Evolutionary conservation across 805 yeast genomes (phyloP).

Genomic region (Spathaspora arborariae): DNA sequence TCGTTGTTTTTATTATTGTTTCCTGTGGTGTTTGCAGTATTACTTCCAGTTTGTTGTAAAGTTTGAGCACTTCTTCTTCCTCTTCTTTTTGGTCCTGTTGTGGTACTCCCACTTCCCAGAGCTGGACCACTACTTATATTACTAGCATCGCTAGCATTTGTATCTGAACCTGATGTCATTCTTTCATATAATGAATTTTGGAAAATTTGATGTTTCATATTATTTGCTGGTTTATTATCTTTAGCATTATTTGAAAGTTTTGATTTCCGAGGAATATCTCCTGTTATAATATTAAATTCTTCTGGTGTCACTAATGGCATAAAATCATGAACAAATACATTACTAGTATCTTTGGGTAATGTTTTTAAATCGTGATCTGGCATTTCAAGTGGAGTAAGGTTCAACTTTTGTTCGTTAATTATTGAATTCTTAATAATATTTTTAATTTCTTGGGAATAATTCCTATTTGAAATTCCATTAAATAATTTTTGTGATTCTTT

Average conservation of each 20-base stretch:
- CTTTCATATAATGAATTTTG: constrained; percentile 36
- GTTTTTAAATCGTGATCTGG: constrained; percentile 2
- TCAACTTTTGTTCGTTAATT: constrained; percentile 4
- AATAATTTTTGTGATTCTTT: constrained; percentile 26
- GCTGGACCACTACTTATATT: constrained; percentile 1
- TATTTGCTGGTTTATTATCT: constrained; percentile 11
- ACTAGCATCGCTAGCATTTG: constrained; percentile 22
- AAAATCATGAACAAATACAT: constrained; percentile 30
- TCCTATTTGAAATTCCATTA: constrained; percentile 23
- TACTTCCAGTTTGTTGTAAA: not conserved
- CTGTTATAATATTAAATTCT: constrained; percentile 38
- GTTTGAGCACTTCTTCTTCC: constrained; percentile 29
- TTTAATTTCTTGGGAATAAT: constrained; percentile 28
- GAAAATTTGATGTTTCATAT: constrained; percentile 37
- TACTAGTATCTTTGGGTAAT: constrained; percentile 6
- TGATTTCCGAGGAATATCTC: constrained; percentile 20
- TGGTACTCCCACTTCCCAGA: constrained; percentile 9
- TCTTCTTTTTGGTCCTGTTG: constrained; percentile 28
- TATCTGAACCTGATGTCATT: constrained; percentile 39
- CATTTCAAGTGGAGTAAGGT: not conserved
- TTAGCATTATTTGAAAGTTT: constrained; percentile 6
- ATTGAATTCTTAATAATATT: constrained; percentile 18
- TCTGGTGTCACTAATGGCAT: constrained; percentile 36
- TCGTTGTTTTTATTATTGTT: not conserved
- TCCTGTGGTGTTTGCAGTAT: not conserved